Percentiles rank a stretch among this genome's conserved stretches.
phyloP scores from a whole-genome alignment of 768 basidiomycete genomes.

The Kwoniella sp. region DNA sequence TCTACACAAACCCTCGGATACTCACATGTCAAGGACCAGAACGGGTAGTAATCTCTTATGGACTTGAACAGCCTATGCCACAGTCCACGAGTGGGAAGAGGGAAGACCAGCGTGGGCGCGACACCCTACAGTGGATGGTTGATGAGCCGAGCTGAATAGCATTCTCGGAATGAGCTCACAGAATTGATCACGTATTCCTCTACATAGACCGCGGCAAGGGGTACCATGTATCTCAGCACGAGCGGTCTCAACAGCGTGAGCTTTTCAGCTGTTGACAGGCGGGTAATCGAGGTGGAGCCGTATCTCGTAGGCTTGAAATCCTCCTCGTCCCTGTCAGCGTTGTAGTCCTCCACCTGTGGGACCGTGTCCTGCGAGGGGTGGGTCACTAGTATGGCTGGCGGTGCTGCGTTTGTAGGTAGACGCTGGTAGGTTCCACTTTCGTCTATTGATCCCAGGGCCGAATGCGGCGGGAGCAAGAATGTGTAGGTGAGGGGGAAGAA shows the following conservation, averaged over 20 bases:
- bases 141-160: not conserved
- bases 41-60: slow-evolving; percentile 86
- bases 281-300: not conserved
- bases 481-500: slow-evolving; percentile 72
- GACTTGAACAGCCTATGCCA: slow-evolving; percentile 75
- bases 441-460: slow-evolving; percentile 42
- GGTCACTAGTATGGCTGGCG: slow-evolving; percentile 9
- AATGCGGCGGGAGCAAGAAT: slow-evolving; percentile 69
- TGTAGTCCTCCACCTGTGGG: not conserved
- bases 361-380: slow-evolving; percentile 4
- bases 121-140: slow-evolving; percentile 62
- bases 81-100: slow-evolving; percentile 65
- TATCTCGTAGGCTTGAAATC: not conserved
- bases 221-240: slow-evolving; percentile 81
- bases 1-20: not conserved
- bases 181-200: slow-evolving; percentile 55
- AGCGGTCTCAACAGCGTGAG: slow-evolving; percentile 75
- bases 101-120: slow-evolving; percentile 81
- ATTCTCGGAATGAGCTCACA: slow-evolving; percentile 51
- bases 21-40: slow-evolving; percentile 57
- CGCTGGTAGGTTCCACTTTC: slow-evolving; percentile 20
- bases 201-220: slow-evolving; percentile 63
- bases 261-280: slow-evolving; percentile 70
- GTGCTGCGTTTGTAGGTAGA: slow-evolving; percentile 18
- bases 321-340: not conserved